A percentile compares a stretch with the other conserved stretches of the same genome.
These are phyloP conservation scores for Grosmannia penicillata DNA, from an alignment of 2,329 filamentous ascomycete species.

Conservation along the genomic window DNA sequence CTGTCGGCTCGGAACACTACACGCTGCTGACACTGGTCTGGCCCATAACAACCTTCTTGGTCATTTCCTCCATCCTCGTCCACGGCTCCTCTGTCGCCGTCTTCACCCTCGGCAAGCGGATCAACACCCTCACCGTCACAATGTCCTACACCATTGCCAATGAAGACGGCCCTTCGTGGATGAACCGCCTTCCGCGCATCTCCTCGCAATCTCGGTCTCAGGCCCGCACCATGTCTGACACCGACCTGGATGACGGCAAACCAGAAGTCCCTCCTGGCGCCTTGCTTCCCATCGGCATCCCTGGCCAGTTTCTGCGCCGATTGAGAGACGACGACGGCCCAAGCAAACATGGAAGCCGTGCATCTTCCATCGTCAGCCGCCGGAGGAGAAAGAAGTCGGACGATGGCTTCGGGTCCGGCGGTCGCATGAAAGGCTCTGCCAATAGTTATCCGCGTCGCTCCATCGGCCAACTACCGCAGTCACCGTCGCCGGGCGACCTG, in stretches of 20 bases:
- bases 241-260: slow-evolving; percentile 52
- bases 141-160: slow-evolving; percentile 90
- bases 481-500: slow-evolving; percentile 1
- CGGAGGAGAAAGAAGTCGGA: slow-evolving; percentile 56
- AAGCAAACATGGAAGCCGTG: slow-evolving; percentile 37
- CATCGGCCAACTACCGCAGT: neutral
- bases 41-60: slow-evolving; percentile 89
- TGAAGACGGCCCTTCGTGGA: slow-evolving; percentile 84
- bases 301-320: slow-evolving; percentile 66
- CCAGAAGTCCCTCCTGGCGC: slow-evolving; percentile 52
- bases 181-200: slow-evolving; percentile 73
- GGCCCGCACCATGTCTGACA: slow-evolving; percentile 70
- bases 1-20: slow-evolving; percentile 39
- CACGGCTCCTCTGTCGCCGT: slow-evolving; percentile 97
- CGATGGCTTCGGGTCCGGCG: slow-evolving; percentile 61
- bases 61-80: slow-evolving; percentile 85
- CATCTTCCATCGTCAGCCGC: slow-evolving; percentile 44
- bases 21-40: slow-evolving; percentile 75
- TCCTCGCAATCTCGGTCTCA: slow-evolving; percentile 60
- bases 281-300: slow-evolving; percentile 55
- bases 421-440: slow-evolving; percentile 78
- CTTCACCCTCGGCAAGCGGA: slow-evolving; percentile 92
- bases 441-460: slow-evolving; percentile 52
- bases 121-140: slow-evolving; percentile 89
- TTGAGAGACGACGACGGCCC: slow-evolving; percentile 61